Evolutionary conservation across 306 rosid species (phyloP), one percentile per base, ranked within the genome.

Genomic region (Canavalia gladiata): DNA sequence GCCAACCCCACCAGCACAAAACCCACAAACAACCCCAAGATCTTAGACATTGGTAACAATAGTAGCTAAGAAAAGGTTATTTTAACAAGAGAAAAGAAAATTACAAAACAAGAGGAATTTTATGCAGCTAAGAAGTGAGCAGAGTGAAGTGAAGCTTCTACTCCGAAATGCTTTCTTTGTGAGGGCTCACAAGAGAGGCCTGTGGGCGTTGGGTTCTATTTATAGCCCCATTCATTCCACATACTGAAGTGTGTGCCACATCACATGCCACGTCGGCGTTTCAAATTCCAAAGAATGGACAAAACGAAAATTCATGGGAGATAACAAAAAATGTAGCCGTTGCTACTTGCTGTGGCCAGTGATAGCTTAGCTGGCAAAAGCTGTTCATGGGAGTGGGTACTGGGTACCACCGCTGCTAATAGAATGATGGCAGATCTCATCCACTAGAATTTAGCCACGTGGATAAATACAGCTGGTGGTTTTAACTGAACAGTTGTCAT

Each of bases 341-440:
- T 93, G 68, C 25, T 76, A 69, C 68, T 91, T 93, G 68, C 25
- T 76, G 74, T 73, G 75, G 5, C 29, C 46, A 50, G 81, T 67
- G 49, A 55, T 60, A 92, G 95, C 94, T 91, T 60, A 92, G 95
- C 94, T 91, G 95, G 94, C 88, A 51, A 85, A 87, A 81, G 90
- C 89, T 84, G 89, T 82, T 81, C 39, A 47, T 30, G 75, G 41
- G 35, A 59, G 81, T 72, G 87, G 82, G 82, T 34, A 31, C 76
- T 72, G 87, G 82, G 82, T 34, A 31, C 76, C 68, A 82, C 64
- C 25, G 13, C 7, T 4, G 18, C 70, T 58, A 10, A 67, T 46
- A 54, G 86, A 25, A 83, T 35, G 76, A 75, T 82, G 58, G 47
- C 70, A 66, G 77, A 80, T 57, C 0, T 0, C 0, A 0, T 0